A percentile compares a stretch with the other conserved stretches of the same genome.
These are phyloP conservation scores for Aspergillus amoenus DNA, from an alignment of 2,329 filamentous ascomycete genomes.

Conservation along the genomic window DNA sequence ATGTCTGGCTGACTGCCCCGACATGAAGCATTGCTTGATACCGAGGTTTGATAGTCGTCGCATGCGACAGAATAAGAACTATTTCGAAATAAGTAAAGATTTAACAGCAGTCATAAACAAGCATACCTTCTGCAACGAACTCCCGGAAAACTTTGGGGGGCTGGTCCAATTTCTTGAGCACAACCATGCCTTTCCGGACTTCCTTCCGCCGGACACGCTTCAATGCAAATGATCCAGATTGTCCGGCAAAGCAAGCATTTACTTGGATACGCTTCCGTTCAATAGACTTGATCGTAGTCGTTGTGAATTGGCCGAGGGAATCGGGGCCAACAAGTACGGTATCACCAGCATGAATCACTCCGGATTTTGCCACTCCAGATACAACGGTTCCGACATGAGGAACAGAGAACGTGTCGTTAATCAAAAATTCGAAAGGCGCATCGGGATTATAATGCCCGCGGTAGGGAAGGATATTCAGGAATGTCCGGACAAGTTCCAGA, in stretches of 20 bases:
- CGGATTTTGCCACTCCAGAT: conserved; percentile 85
- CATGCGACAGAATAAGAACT: conserved; percentile 92
- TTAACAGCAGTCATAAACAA: neutral
- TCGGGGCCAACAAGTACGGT: conserved; percentile 86
- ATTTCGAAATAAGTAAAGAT: conserved; percentile 11
- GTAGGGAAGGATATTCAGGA: conserved; percentile 92
- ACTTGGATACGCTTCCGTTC: conserved; percentile 91
- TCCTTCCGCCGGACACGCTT: conserved; percentile 86
- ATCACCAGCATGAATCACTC: conserved; percentile 88
- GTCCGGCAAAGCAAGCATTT: conserved; percentile 82
- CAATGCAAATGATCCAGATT: conserved; percentile 88
- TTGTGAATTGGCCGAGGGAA: conserved; percentile 82
- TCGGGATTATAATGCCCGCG: conserved; percentile 88
- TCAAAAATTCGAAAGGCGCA: conserved; percentile 87
- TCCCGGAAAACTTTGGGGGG: conserved; percentile 72
- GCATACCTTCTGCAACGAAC: conserved; percentile 72
- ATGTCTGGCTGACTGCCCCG: conserved; percentile 91
- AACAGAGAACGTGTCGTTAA: conserved; percentile 98
- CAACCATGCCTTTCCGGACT: conserved; percentile 96
- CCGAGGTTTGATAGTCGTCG: conserved; percentile 93
- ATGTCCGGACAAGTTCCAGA: conserved; percentile 84
- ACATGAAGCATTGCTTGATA: conserved; percentile 99
- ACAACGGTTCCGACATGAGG: conserved; percentile 97
- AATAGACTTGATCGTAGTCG: conserved; percentile 85
- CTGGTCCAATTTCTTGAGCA: conserved; percentile 78